phyloP scores from a whole-genome alignment of 352 stramenopile genomes.

The Phytophthora multivora region DNA sequence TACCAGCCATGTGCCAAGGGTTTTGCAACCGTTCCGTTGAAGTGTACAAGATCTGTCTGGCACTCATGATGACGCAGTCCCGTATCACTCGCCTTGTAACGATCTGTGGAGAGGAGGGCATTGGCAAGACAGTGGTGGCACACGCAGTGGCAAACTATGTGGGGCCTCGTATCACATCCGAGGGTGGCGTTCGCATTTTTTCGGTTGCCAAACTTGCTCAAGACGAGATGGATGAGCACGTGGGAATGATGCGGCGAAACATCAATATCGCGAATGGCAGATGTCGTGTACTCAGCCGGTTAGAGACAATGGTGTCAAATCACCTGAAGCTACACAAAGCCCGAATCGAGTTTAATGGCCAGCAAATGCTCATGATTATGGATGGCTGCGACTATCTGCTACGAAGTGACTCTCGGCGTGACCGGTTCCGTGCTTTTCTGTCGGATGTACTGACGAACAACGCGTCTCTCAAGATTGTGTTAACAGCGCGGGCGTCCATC shows the following conservation, averaged over 20 bases:
- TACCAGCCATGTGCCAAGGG: conserved; percentile 77
- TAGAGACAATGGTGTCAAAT: conserved; percentile 57
- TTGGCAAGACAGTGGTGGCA: conserved; percentile 77
- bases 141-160: conserved; percentile 83
- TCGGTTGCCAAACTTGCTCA: conserved; percentile 61
- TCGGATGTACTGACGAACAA: conserved; percentile 78
- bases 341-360: conserved; percentile 53
- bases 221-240: conserved; percentile 63
- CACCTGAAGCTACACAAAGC: conserved; percentile 58
- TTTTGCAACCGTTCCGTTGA: conserved; percentile 82
- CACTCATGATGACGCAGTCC: conserved; percentile 79
- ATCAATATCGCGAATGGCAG: conserved; percentile 46
- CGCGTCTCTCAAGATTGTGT: conserved; percentile 71
- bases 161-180: conserved; percentile 69
- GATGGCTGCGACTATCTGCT: conserved; percentile 78
- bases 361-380: conserved; percentile 70
- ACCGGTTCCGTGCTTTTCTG: conserved; percentile 71
- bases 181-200: conserved; percentile 76
- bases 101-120: conserved; percentile 75
- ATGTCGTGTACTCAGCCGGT: conserved; percentile 51
- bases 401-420: conserved; percentile 45
- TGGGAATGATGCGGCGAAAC: conserved; percentile 49
- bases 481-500: conserved; percentile 66
- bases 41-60: conserved; percentile 83
- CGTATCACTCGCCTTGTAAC: conserved; percentile 78